These are phyloP conservation scores for Hypoxylon fuscum DNA, from an alignment of 495 filamentous ascomycete species.

Conservation along the genomic window DNA sequence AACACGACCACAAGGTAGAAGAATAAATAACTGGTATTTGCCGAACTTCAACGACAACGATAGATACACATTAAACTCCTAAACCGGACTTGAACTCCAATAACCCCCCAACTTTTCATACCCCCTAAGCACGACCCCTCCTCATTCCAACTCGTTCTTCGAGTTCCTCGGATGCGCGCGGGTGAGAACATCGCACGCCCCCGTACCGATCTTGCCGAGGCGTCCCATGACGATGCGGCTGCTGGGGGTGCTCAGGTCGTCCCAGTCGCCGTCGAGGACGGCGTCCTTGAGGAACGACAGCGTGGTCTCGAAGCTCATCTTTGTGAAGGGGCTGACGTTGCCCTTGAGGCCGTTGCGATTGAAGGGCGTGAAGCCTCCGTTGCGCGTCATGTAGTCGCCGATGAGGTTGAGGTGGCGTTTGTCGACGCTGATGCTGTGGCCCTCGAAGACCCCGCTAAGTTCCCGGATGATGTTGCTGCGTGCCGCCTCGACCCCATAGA, in stretches of 20 bases:
- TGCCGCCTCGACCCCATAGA: conserved; percentile 94
- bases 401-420: conserved; percentile 93
- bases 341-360: conserved; percentile 86
- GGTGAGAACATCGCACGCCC: conserved; percentile 85
- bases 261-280: conserved; percentile 86
- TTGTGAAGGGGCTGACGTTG: conserved; percentile 87
- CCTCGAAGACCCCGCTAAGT: conserved; percentile 84
- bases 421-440: conserved; percentile 94
- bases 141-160: conserved; percentile 36
- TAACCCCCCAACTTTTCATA: conserved; percentile 12
- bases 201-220: conserved; percentile 84
- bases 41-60: background rate
- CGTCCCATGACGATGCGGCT: conserved; percentile 88
- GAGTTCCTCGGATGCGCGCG: conserved; percentile 52
- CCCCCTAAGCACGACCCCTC: background rate
- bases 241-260: conserved; percentile 85
- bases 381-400: conserved; percentile 94
- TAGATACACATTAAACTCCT: conserved; percentile 20
- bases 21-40: conserved; percentile 1
- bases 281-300: conserved; percentile 91
- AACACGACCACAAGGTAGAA: no score
- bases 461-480: conserved; percentile 87
- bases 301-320: conserved; percentile 98
- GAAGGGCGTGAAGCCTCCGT: conserved; percentile 87
- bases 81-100: conserved; percentile 6